Percentiles rank a stretch among this genome's conserved stretches.
These are phyloP conservation scores for Hirsutella rhossiliensis DNA, from an alignment of 2,329 filamentous ascomycete species.

Conservation along the genomic window DNA sequence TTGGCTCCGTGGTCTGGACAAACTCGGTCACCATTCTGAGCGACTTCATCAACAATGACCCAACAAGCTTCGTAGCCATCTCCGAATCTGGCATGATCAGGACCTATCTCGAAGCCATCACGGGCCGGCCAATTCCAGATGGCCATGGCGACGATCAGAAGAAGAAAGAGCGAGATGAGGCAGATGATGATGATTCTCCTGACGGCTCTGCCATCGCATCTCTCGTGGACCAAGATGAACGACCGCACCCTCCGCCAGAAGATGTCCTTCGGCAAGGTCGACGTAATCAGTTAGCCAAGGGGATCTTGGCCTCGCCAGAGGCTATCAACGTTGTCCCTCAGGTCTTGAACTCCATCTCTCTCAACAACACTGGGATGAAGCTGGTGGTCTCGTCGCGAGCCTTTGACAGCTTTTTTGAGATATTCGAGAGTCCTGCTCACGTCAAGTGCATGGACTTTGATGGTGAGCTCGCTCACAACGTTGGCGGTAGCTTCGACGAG, in stretches of 20 bases:
- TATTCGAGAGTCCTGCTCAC: constrained; percentile 90
- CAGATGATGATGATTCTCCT: constrained; percentile 23
- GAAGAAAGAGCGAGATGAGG: constrained; percentile 17
- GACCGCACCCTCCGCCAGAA: constrained; percentile 40
- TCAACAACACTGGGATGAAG: constrained; percentile 79
- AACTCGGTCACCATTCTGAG: constrained; percentile 84
- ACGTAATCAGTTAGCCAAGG: constrained; percentile 41
- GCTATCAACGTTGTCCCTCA: constrained; percentile 78
- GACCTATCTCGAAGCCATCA: constrained; percentile 75
- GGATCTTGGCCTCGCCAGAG: constrained; percentile 78
- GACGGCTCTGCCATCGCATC: constrained; percentile 27
- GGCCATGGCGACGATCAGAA: constrained; percentile 15
- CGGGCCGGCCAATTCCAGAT: constrained; percentile 33
- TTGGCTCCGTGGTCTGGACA: constrained; percentile 92
- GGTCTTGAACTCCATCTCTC: constrained; percentile 84
- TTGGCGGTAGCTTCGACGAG: constrained; percentile 86
- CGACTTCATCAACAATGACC: constrained; percentile 97
- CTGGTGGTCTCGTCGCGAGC: constrained; percentile 76
- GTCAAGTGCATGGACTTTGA: constrained; percentile 74
- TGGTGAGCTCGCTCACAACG: constrained; percentile 51
- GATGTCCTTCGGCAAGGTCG: constrained; percentile 34
- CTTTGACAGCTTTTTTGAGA: constrained; percentile 79
- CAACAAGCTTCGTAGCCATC: constrained; percentile 92
- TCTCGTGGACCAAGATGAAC: constrained; percentile 21
- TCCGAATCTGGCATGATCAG: constrained; percentile 86